Base-by-base conservation (phyloP, 139 green algal species). In the Chlorella sp. region DNA sequence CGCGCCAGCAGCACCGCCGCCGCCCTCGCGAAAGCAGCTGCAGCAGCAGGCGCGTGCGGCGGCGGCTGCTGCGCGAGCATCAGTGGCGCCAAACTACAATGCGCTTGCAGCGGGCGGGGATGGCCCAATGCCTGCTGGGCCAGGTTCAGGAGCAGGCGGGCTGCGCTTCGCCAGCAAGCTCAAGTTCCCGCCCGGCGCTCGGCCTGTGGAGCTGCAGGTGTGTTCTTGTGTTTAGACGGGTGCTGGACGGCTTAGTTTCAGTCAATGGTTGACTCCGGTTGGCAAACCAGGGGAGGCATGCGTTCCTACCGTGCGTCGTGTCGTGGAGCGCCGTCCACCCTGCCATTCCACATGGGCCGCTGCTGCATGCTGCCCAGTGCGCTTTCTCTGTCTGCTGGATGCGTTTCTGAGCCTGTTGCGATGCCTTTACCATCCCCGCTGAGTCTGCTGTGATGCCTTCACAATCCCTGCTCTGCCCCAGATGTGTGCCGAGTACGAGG, bases 201-300 rank as follows among this genome's bases (percentile, higher is more conserved):
- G 41, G 3, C 77, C 77, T 1, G 34, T 73, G 17, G 77, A 83
- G 40, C 58, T 83, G 24, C 77, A 83, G 77, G 77, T 74, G 77
- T 36, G 74, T 76, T 13, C 40, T 17, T 56, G 40, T 54, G 30
- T n/a, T n/a, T 17, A n/a, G 19, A 20, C 20, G 48, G 38, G 36
- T 48, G 26, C 36, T 62, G 43, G 73, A 28, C 17, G 43, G 43
- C 17, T 7, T 76, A 40, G 24, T 54, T 9, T 13, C 56, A 9
- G 34, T 7, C 41, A 8, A 2, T 60, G 41, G 40, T 14, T 36
- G 70, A n/a, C n/a, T n/a, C n/a, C n/a, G n/a, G n/a, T n/a, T n/a
- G n/a, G n/a, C n/a, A n/a, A n/a, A n/a, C n/a, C n/a, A n/a, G n/a
- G n/a, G n/a, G n/a, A n/a, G n/a, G n/a, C n/a, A n/a, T n/a, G n/a